A percentile compares a stretch with the other conserved stretches of the same genome.
These are phyloP conservation scores for Colletotrichum tamarilloi DNA, from an alignment of 2,329 filamentous ascomycete species.

Conservation along the genomic window DNA sequence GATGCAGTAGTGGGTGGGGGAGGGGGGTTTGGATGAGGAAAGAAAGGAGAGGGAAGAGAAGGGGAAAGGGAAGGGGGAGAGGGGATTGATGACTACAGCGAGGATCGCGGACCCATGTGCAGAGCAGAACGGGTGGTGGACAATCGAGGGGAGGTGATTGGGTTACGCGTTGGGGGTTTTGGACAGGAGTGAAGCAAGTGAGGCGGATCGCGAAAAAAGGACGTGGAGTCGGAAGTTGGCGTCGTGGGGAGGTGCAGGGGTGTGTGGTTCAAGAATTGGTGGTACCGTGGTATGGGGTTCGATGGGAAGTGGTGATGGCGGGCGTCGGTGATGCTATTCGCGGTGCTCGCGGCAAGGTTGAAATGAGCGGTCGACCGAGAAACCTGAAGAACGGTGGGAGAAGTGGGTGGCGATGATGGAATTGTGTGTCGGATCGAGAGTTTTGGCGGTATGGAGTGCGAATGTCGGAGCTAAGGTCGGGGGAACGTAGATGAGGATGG, in stretches of 20 bases:
- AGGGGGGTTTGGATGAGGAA: not conserved
- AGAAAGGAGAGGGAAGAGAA: not conserved
- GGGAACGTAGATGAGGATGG: not conserved
- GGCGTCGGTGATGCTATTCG: constrained; percentile 26
- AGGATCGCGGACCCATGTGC: constrained; percentile 35
- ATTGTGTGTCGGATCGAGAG: constrained; percentile 1
- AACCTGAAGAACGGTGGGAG: not conserved
- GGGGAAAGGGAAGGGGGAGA: constrained; percentile 3
- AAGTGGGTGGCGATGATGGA: constrained; percentile 23
- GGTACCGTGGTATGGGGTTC: constrained; percentile 1
- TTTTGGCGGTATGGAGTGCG: constrained; percentile 6
- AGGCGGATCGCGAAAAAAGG: constrained; percentile 35
- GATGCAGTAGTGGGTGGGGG: not conserved
- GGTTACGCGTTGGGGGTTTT: constrained; percentile 23
- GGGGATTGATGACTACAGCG: constrained; percentile 16
- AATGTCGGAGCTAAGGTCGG: constrained; percentile 7
- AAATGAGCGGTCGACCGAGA: constrained; percentile 1
- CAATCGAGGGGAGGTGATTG: not conserved
- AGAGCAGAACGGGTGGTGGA: constrained; percentile 4
- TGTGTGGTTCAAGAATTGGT: not conserved
- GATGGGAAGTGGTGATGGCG: not conserved
- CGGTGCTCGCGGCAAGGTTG: not conserved
- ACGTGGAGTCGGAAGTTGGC: constrained; percentile 20
- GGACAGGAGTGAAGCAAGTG: constrained; percentile 17
- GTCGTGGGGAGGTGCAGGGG: constrained; percentile 15